These are phyloP conservation scores for Penicillium vulpinum DNA, from an alignment of 2,329 filamentous ascomycete species.

Conservation along the genomic window DNA sequence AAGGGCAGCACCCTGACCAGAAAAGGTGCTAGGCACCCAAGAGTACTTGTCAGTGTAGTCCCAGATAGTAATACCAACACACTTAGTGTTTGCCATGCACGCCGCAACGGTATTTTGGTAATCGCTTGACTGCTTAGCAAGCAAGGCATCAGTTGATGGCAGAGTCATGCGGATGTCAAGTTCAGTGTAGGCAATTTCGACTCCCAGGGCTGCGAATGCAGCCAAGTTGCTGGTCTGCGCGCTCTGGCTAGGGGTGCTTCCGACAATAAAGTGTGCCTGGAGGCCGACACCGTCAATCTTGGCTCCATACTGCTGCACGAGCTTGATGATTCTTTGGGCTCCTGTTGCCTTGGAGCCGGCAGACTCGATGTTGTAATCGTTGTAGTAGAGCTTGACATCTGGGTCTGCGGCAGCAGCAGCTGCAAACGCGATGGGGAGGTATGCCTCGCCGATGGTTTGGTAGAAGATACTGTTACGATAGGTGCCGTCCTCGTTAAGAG, in stretches of 20 bases:
- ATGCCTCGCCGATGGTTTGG: slow-evolving; percentile 46
- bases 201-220: slow-evolving; percentile 39
- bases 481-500: slow-evolving; percentile 50
- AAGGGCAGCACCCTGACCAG: slow-evolving; percentile 44
- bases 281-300: slow-evolving; percentile 53
- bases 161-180: slow-evolving; percentile 52
- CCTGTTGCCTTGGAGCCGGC: slow-evolving; percentile 37
- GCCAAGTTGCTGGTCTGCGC: slow-evolving; percentile 42
- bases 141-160: slow-evolving; percentile 26
- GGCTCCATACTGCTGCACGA: slow-evolving; percentile 40
- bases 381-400: slow-evolving; percentile 46
- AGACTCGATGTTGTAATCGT: slow-evolving; percentile 48
- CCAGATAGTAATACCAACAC: slow-evolving; percentile 42
- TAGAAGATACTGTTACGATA: slow-evolving; percentile 46
- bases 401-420: slow-evolving; percentile 61
- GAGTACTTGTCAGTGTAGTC: slow-evolving; percentile 49
- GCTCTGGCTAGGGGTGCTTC: slow-evolving; percentile 42
- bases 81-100: slow-evolving; percentile 31
- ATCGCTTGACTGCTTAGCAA: slow-evolving; percentile 35
- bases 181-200: slow-evolving; percentile 46
- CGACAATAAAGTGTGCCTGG: slow-evolving; percentile 44
- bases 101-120: slow-evolving; percentile 34
- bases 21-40: slow-evolving; percentile 48
- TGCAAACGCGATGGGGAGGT: slow-evolving; percentile 49
- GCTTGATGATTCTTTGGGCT: slow-evolving; percentile 40